Conservation (phyloP, 2,329 filamentous ascomycete genomes). For the Colletotrichum higginsianum region DNA sequence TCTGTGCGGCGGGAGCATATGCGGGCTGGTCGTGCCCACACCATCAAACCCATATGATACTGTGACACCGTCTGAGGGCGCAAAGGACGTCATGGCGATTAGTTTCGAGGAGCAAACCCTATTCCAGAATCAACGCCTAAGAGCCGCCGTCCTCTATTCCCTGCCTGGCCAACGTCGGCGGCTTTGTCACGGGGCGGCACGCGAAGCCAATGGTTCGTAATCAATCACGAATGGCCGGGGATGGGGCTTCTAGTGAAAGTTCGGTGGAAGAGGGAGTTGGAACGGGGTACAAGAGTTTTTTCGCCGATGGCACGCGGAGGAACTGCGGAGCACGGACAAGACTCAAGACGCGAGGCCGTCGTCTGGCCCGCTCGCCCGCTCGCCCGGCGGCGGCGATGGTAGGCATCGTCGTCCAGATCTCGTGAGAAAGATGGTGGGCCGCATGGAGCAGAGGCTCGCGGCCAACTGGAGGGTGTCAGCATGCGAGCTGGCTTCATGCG, state of each 20-base stretch:
- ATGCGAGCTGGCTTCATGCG: slow-evolving; percentile 21
- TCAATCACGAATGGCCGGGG: slow-evolving; percentile 27
- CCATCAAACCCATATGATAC: slow-evolving; percentile 41
- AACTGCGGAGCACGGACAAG: slow-evolving; percentile 29
- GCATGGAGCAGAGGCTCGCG: slow-evolving; percentile 34
- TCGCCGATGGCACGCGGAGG: slow-evolving; percentile 25
- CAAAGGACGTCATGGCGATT: slow-evolving; percentile 28
- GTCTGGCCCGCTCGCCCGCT: slow-evolving; percentile 23
- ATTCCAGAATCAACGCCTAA: slow-evolving; percentile 1
- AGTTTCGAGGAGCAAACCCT: slow-evolving; percentile 37
- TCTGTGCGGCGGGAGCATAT: slow-evolving; percentile 34
- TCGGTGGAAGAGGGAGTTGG: slow-evolving; percentile 14
- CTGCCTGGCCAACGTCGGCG: slow-evolving; percentile 4
- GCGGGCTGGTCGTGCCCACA: slow-evolving; percentile 26
- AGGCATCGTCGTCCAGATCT: background rate
- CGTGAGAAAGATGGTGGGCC: slow-evolving; percentile 7
- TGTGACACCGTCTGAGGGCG: slow-evolving; percentile 33
- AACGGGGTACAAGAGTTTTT: slow-evolving; percentile 2
- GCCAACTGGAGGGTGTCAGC: slow-evolving; percentile 8
- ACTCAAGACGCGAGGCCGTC: slow-evolving; percentile 20
- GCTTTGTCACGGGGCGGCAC: slow-evolving; percentile 19
- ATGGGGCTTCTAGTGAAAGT: slow-evolving; percentile 14
- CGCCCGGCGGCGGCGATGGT: slow-evolving; percentile 6
- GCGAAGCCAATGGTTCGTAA: slow-evolving; percentile 26
- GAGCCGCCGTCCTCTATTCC: slow-evolving; percentile 13